Evolutionary conservation across 2,329 filamentous ascomycete genomes (phyloP), one percentile per base, ranked within the genome.

Genomic region (Dendrostoma leiphaemia): DNA sequence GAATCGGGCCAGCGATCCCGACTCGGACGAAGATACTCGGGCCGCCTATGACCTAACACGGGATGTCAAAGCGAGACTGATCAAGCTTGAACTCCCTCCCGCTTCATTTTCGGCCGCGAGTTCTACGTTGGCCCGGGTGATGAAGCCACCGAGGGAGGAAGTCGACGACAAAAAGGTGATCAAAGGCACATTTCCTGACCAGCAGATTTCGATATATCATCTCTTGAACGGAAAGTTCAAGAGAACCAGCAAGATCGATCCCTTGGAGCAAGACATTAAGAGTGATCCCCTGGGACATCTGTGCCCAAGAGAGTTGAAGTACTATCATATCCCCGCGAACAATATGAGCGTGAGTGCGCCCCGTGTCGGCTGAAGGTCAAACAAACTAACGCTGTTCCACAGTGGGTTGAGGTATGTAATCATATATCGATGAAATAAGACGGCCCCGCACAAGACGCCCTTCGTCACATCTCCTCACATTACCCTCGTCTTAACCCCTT

Each of bases 381-480:
- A 17, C 35, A 13, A 24, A 6, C 34, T 51, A 19, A 32, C 34
- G 51, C 7, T 31, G 31, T 19, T 21, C 21, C 28, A 1, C 45
- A 68, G 65, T 68, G 63, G 63, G 59, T 60, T 2, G 65, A 67
- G 59, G 66, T 65, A 54, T 1, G 51, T 21, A n/a, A 13, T 32
- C 24, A n/a, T n/a, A n/a, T n/a, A n/a, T n/a, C n/a, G n/a, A n/a
- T n/a, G n/a, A n/a, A n/a, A n/a, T n/a, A n/a, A n/a, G n/a, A n/a
- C n/a, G n/a, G n/a, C n/a, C n/a, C n/a, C n/a, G n/a, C n/a, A n/a
- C n/a, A n/a, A n/a, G n/a, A n/a, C n/a, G n/a, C n/a, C n/a, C n/a
- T n/a, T n/a, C n/a, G n/a, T n/a, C n/a, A n/a, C n/a, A n/a, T n/a
- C n/a, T n/a, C n/a, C n/a, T n/a, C n/a, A n/a, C n/a, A n/a, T n/a